Evolutionary conservation across 495 filamentous ascomycete genomes (phyloP), one percentile per base, ranked within the genome.

Genomic region (Tuber calosporum): DNA sequence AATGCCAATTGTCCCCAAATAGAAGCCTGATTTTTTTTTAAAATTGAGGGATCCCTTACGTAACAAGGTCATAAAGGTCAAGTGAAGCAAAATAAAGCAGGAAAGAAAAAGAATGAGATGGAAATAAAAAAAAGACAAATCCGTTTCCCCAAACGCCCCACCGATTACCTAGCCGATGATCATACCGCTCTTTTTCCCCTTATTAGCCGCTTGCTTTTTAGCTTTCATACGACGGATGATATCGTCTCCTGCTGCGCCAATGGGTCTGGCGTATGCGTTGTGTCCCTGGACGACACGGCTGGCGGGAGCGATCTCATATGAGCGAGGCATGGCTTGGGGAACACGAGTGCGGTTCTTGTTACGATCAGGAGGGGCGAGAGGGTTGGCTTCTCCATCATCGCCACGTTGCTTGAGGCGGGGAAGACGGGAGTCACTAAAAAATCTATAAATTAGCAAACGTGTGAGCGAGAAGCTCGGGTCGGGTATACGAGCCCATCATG

Each of bases 141-240:
- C 39, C 62, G 67, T 72, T 72, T 67, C 72, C 76, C 68, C 48
- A 69, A 73, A 77, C 72, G 73, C 77, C 77, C 73, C 43, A 70
- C 69, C 62, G 17, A 43, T 69, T 40, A 38, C 37, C 75, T 79
- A 79, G 17, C 75, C 75, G 39, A 80, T 80, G 71, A 75, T 80
- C 73, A 80, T 76, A 22, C 73, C 71, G 34, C 77, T 80, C 77
- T 80, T 80, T 68, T 69, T 74, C 3, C 78, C 78, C 43, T 80
- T 80, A 39, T 77, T 80, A 69, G 75, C 69, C 9, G 78, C 76
- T 38, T 79, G 75, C 37, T 79, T 78, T 67, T 81, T 81, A 1
- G 80, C 80, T 78, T 82, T 82, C 74, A 82, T 79, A 41, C 80
- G 77, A 30, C 79, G 71, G 26, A 82, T 81, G 69, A 82, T 75